phyloP scores from a whole-genome alignment of 1,139 yeast genomes.

The Yamadazyma atmosphaerica region DNA sequence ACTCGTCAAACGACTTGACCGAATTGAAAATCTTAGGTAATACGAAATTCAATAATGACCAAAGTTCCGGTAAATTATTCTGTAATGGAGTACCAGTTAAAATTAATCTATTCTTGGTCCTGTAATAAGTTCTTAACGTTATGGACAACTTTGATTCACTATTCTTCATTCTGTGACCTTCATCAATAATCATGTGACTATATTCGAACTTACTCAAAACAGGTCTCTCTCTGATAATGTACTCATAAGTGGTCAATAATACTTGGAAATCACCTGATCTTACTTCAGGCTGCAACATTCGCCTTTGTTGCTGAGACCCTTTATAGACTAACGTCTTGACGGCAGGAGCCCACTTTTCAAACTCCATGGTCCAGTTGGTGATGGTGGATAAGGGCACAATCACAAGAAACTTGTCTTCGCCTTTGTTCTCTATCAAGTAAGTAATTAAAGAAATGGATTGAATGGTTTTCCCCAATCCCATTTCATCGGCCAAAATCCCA shows the following conservation, averaged over 20 bases:
- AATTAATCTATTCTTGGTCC: slow-evolving; percentile 73
- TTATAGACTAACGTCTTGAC: slow-evolving; percentile 69
- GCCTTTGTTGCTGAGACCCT: slow-evolving; percentile 73
- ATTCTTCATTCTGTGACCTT: slow-evolving; percentile 88
- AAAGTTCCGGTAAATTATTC: slow-evolving; percentile 78
- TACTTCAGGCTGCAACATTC: slow-evolving; percentile 60
- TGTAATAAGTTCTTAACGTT: slow-evolving; percentile 71
- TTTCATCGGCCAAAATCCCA: slow-evolving; percentile 96
- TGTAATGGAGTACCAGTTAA: slow-evolving; percentile 89
- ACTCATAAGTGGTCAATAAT: slow-evolving; percentile 76
- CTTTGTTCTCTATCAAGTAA: slow-evolving; percentile 74
- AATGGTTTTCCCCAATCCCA: slow-evolving; percentile 97
- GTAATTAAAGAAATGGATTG: slow-evolving; percentile 92
- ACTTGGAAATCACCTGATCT: slow-evolving; percentile 72
- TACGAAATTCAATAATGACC: slow-evolving; percentile 80
- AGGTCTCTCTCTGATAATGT: slow-evolving; percentile 72
- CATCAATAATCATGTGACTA: slow-evolving; percentile 88
- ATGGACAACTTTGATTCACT: slow-evolving; percentile 71
- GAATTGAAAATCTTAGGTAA: slow-evolving; percentile 81
- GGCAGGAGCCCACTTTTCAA: slow-evolving; percentile 85
- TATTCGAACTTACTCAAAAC: slow-evolving; percentile 67
- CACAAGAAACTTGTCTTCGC: slow-evolving; percentile 71
- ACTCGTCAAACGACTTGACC: slow-evolving; percentile 82
- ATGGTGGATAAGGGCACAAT: slow-evolving; percentile 83
- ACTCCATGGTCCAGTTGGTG: slow-evolving; percentile 83